phyloP scores from a whole-genome alignment of 306 rosid genomes.

The Medicago arabica region DNA sequence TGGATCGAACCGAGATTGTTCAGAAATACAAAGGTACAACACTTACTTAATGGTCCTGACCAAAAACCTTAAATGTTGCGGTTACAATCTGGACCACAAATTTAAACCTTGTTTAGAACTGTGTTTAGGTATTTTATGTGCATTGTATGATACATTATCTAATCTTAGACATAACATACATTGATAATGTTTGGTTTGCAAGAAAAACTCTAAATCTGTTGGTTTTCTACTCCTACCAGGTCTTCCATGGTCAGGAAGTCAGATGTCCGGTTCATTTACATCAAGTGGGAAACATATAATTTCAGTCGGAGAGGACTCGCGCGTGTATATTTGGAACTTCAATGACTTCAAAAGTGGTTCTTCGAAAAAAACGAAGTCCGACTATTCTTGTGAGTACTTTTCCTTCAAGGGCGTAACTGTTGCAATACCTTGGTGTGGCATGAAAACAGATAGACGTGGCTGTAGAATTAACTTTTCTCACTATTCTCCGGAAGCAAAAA shows the following conservation, averaged over 20 bases:
- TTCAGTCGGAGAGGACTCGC: slow-evolving; percentile 82
- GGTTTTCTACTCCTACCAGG: slow-evolving; percentile 51
- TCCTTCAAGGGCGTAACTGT: slow-evolving; percentile 67
- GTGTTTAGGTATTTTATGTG: neutral
- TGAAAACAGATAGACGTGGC: slow-evolving; percentile 42
- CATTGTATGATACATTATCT: slow-evolving; percentile 9
- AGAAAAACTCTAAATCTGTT: slow-evolving; percentile 28
- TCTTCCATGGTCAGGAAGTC: slow-evolving; percentile 74
- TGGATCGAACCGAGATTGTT: slow-evolving; percentile 65
- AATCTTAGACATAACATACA: neutral
- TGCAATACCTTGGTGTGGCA: slow-evolving; percentile 79
- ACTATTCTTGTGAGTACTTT: slow-evolving; percentile 74
- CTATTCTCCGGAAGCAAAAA: slow-evolving; percentile 33
- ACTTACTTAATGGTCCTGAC: neutral
- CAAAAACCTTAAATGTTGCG: slow-evolving; percentile 4
- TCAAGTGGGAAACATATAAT: slow-evolving; percentile 63
- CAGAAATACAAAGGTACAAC: slow-evolving; percentile 70
- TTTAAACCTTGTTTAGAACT: neutral
- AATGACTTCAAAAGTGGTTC: slow-evolving; percentile 39
- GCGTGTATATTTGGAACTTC: slow-evolving; percentile 73
- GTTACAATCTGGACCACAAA: neutral
- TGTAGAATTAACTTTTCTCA: slow-evolving; percentile 1
- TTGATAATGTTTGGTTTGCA: neutral
- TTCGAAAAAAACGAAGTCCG: slow-evolving; percentile 50
- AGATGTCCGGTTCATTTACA: slow-evolving; percentile 75